These are phyloP conservation scores for Ophiorrhiza pumila DNA, from an alignment of 257 asterid species.

Conservation along the genomic window DNA sequence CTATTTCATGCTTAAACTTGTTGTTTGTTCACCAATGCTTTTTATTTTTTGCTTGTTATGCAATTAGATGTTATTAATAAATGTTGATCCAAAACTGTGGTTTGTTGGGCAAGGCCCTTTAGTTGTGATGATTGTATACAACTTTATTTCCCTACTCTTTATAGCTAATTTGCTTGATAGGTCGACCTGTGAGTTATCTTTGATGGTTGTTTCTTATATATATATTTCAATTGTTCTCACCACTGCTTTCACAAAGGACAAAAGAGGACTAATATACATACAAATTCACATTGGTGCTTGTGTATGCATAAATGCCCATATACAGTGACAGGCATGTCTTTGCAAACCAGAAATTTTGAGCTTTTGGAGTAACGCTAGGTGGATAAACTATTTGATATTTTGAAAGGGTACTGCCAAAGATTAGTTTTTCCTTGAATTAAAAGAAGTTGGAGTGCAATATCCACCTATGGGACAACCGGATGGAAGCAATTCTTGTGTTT, in stretches of 20 bases:
- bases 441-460: neutral
- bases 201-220: neutral
- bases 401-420: neutral
- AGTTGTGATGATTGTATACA: neutral
- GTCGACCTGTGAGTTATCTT: neutral
- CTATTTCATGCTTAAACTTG: neutral
- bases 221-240: neutral
- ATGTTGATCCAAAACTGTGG: neutral
- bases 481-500: neutral
- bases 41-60: neutral
- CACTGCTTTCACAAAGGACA: neutral
- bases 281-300: too few species aligned
- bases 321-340: too few species aligned
- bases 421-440: neutral
- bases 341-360: too few species aligned
- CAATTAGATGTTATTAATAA: slow-evolving; percentile 12
- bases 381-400: neutral
- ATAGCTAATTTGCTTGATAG: neutral
- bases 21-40: neutral
- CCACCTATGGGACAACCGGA: neutral
- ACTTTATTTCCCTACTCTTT: neutral
- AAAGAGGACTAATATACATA: too few species aligned
- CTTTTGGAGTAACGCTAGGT: neutral
- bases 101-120: neutral
- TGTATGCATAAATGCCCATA: too few species aligned